Evolutionary conservation across 306 rosid species (phyloP), one percentile per base, ranked within the genome.

Genomic region (Purshia tridentata): DNA sequence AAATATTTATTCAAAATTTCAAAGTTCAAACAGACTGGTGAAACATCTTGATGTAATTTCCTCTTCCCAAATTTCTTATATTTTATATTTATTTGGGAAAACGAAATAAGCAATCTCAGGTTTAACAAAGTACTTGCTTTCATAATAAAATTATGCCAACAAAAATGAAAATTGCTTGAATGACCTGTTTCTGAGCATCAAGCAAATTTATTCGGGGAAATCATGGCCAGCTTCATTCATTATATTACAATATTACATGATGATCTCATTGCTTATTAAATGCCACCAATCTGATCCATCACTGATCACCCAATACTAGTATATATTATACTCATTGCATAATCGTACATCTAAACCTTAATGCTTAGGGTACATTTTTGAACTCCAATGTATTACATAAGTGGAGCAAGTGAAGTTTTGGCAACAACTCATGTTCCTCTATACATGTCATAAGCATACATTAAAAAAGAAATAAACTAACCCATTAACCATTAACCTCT

Each of bases 401-500:
- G 47, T 69, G 73, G 73, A 69, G 63, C 51, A 39, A 19, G 63
- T 69, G 46, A 69, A 39, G 50, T 52, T 53, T 49, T 22, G 46
- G 51, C 73, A 69, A 69, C 73, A 40, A 69, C 74, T 52, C 74
- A 51, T 69, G 63, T 53, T 69, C 62, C 73, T 69, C 73, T 29
- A 16, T 39, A 23, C 22, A 61, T 61, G 23, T n/a, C 9, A 9
- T n/a, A 18, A 23, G 29, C 19, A 55, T 41, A n/a, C 22, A 69
- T 8, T 37, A 54, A 73, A 19, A 54, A 63, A 56, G 40, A 60
- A 29, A 19, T 68, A 58, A 63, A 73, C 81, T 40, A 77, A 81
- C 57, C 80, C 72, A 22, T 72, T 79, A 69, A 53, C 70, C 20
- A 65, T 40, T 13, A 47, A 44, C 68, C 72, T 72, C 55, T 12